Evolutionary conservation across 352 stramenopile genomes (phyloP).

Genomic region (Pythium sp.): DNA sequence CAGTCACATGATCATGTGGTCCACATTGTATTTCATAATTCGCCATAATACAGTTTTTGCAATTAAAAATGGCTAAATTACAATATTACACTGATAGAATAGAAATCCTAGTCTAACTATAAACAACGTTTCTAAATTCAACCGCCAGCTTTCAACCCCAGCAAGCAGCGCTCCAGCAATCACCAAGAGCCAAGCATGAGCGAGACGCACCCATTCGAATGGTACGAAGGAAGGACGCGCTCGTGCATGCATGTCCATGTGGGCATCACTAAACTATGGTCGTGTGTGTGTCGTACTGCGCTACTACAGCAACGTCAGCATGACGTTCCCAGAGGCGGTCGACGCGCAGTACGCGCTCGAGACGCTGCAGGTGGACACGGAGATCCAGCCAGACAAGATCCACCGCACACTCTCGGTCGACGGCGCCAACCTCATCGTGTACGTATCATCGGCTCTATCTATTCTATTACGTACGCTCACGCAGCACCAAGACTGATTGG

Average conservation of each 20-base stretch:
- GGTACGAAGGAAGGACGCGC: constrained; percentile 30
- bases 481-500: not conserved
- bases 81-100: not conserved
- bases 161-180: not conserved
- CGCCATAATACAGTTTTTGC: no score
- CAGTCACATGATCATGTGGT: not conserved
- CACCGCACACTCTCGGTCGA: constrained; percentile 64
- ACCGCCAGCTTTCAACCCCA: not conserved
- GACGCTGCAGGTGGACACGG: constrained; percentile 84
- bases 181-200: constrained; percentile 28
- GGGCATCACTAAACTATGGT: not conserved
- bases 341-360: constrained; percentile 71
- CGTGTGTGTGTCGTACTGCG: not conserved
- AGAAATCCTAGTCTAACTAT: not conserved
- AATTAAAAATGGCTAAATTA: not conserved
- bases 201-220: constrained; percentile 73
- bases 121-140: not conserved
- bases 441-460: constrained; percentile 24
- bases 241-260: not conserved
- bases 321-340: constrained; percentile 62
- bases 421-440: constrained; percentile 65
- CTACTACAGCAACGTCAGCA: constrained; percentile 43
- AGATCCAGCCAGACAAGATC: constrained; percentile 87
- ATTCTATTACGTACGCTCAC: constrained; percentile 6
- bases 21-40: not conserved